Evolutionary conservation across 805 yeast species (phyloP), one percentile per base, ranked within the genome.

Genomic region (Yarrowia osloensis): DNA sequence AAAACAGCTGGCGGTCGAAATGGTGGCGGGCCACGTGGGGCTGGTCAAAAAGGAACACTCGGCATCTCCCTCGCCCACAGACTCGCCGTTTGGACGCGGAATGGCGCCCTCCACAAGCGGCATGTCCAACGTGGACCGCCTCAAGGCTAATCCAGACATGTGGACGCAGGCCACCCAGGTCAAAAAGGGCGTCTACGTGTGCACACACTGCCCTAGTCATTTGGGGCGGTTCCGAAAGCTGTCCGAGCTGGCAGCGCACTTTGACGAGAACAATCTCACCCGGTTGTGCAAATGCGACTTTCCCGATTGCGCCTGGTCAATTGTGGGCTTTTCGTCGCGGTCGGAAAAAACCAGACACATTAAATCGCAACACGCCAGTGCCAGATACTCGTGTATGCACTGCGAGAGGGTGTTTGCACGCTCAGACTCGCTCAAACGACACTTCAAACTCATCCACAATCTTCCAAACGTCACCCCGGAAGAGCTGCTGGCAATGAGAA

Each of bases 131-230:
- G 66, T 61, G 31, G 42, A 61, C 11, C 54, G 54, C 11, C 66
- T 61, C 19, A 42, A 24, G 66, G 54, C 54, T 12, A 46, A 61
- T 17, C 54, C 66, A 8, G 66, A 24, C 19, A 61, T 61, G 66
- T 61, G 66, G 66, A 13, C 21, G 2, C 66, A 61, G 33, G 66
- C 66, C 2, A 61, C 54, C 8, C 52, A 44, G 52, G 54, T 46
- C 54, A 61, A 61, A 31, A 61, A 61, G 66, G 66, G 66, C 2
- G 66, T 61, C 29, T 61, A 61, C 44, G 66, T 61, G 19, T 61
- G 66, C 22, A 61, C 66, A 1, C 66, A 61, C 15, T 61, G 66
- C 11, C 39, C 66, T 24, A 54, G 62, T 13, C 33, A 54, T 12
- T 21, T 28, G 24, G 63, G 47, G 11, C 40, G 63, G 39, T 57